Percentiles rank a stretch among this genome's conserved stretches.
Conservation (phyloP, 2,329 filamentous ascomycete species). For the Knufia petricola region DNA sequence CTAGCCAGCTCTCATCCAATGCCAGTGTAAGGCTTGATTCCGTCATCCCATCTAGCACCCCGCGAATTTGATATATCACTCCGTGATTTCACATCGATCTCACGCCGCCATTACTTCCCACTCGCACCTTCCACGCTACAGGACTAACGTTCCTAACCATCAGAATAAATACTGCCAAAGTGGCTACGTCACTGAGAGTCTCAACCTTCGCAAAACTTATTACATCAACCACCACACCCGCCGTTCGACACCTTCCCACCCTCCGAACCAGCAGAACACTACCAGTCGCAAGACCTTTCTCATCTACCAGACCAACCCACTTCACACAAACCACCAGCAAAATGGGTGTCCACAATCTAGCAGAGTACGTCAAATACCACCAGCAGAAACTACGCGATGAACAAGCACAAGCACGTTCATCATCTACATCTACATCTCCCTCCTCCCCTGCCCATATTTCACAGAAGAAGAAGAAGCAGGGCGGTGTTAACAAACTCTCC, state of each 20-base stretch:
- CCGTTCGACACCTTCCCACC: conserved; percentile 1
- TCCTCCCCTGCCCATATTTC: conserved; percentile 7
- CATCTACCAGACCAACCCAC: conserved; percentile 27
- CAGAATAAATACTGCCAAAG: conserved; percentile 23
- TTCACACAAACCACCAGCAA: conserved; percentile 36
- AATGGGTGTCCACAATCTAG: conserved; percentile 37
- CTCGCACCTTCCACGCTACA: conserved; percentile 10
- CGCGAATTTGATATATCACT: conserved; percentile 6
- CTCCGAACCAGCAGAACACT: neutral
- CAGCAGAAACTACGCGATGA: conserved; percentile 22
- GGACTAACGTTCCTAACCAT: neutral
- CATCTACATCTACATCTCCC: conserved; percentile 8
- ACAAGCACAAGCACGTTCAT: conserved; percentile 14
- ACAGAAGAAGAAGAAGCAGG: conserved; percentile 16
- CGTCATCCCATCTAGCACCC: conserved; percentile 4
- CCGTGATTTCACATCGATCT: conserved; percentile 5
- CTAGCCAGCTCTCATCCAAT: neutral
- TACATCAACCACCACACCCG: conserved; percentile 11
- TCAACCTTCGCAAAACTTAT: conserved; percentile 12
- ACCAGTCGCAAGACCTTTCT: conserved; percentile 23
- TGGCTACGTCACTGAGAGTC: conserved; percentile 21
- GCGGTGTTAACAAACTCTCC: conserved; percentile 24
- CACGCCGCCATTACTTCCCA: conserved; percentile 3
- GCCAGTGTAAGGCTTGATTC: neutral
- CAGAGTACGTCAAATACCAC: conserved; percentile 26